Base-by-base conservation (phyloP, 306 rosid genomes). In the Malus domestica region DNA sequence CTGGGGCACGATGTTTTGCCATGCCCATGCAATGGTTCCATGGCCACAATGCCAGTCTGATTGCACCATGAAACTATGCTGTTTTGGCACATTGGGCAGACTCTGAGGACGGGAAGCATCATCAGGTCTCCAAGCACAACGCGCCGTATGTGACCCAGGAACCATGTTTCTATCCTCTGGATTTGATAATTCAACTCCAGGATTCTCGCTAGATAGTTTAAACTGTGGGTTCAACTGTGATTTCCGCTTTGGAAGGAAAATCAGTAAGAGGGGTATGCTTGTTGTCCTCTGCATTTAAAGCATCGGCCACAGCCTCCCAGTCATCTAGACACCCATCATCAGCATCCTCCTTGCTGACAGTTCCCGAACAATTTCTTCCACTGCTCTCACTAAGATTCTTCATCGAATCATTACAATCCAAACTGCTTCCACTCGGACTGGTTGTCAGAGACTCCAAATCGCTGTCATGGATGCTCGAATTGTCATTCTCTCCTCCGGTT, bases 231-330 rank as follows among this genome's bases (percentile, higher is more conserved):
- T 33, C 74, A 69, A 59, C 49, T 60, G 16, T 67, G 38, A 23
- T 55, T 27, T 80, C 87, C 15, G 59, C 76, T 12, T 59, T 71
- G n/a, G 68, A 18, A 68, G 72, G 69, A 58, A 83, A 67, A 67
- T 76, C 75, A 58, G 85, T 66, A 71, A 72, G 18, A 33, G 58
- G 46, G 12, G 74, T 76, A 45, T 25, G 75, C 27, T 19, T 33
- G 57, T 66, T 75, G 15, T 81, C 84, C 4, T 85, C 61, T 35
- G 83, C 82, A 38, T 73, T 73, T 76, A 87, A 57, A 67, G 93
- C 88, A 77, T 89, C 93, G 8, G 93, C 91, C 27, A 89, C 70
- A 25, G 85, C 87, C 77, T 87, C 93, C 93, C 93, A 89, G 72
- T 87, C 87, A 71, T 87, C 91, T 51, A 89, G 75, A 79, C 88